Percentiles rank a stretch among this genome's conserved stretches.
Conservation (phyloP, 1,139 yeast species). For the Saccharomycopsis hybrid region DNA sequence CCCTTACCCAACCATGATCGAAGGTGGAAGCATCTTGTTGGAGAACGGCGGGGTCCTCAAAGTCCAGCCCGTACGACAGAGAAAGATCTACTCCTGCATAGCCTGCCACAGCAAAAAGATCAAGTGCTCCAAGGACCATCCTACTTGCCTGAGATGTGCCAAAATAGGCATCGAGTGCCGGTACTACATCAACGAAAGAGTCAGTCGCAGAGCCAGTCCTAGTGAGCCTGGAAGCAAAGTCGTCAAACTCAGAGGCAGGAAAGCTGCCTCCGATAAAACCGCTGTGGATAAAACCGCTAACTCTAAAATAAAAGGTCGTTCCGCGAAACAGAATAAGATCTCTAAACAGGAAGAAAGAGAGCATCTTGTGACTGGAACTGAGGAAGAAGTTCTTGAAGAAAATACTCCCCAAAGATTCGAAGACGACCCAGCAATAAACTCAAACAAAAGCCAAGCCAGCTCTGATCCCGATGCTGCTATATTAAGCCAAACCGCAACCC, state of each 20-base stretch:
- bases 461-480: background rate
- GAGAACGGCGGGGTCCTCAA: slow-evolving; percentile 12
- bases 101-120: slow-evolving; percentile 15
- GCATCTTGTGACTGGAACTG: background rate
- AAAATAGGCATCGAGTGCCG: slow-evolving; percentile 8
- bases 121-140: slow-evolving; percentile 14
- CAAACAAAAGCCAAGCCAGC: background rate
- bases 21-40: slow-evolving; percentile 2
- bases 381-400: background rate
- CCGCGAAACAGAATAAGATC: background rate
- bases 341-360: background rate
- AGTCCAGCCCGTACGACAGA: slow-evolving; percentile 13
- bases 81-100: slow-evolving; percentile 14
- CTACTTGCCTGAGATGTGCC: slow-evolving; percentile 8
- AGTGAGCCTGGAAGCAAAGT: background rate
- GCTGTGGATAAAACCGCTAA: background rate
- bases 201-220: slow-evolving; percentile 5
- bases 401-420: background rate
- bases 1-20: background rate
- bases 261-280: background rate
- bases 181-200: slow-evolving; percentile 13
- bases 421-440: background rate
- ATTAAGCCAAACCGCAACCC: background rate
- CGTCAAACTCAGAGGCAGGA: background rate
- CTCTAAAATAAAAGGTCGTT: background rate